These are phyloP conservation scores for Solanum chacoense DNA, from an alignment of 305 asterid genomes.

Conservation along the genomic window DNA sequence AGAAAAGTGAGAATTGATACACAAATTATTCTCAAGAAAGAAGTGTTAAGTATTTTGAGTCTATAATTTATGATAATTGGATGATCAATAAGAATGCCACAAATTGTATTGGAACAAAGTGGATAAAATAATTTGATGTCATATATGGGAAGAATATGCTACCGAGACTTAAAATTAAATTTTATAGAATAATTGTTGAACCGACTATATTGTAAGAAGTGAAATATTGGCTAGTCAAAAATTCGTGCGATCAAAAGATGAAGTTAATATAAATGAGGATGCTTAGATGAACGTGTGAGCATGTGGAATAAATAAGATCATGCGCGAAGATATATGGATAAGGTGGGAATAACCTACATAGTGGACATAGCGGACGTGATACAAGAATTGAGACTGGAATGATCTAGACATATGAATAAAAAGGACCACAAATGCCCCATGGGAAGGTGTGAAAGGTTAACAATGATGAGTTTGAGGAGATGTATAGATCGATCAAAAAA, in stretches of 20 bases:
- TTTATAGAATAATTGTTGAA: neutral
- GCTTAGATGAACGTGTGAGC: neutral
- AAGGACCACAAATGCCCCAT: neutral
- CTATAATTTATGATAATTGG: neutral
- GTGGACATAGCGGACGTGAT: neutral
- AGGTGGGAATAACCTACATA: neutral
- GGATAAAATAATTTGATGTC: neutral
- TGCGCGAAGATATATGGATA: neutral
- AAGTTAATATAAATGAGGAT: neutral
- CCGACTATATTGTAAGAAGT: neutral
- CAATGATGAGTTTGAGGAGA: neutral
- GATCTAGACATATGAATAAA: neutral
- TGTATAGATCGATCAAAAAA: neutral
- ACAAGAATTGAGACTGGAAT: neutral
- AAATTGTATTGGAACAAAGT: neutral
- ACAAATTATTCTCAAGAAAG: neutral
- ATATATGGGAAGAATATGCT: neutral
- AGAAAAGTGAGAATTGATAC: neutral
- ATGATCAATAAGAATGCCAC: neutral
- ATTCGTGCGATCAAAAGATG: neutral
- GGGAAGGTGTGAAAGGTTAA: neutral
- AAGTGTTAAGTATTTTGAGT: neutral
- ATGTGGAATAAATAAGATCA: neutral
- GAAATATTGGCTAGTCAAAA: neutral
- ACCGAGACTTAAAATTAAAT: neutral